Conservation (phyloP, 2,329 filamentous ascomycete genomes). For the Beauveria sp. region DNA sequence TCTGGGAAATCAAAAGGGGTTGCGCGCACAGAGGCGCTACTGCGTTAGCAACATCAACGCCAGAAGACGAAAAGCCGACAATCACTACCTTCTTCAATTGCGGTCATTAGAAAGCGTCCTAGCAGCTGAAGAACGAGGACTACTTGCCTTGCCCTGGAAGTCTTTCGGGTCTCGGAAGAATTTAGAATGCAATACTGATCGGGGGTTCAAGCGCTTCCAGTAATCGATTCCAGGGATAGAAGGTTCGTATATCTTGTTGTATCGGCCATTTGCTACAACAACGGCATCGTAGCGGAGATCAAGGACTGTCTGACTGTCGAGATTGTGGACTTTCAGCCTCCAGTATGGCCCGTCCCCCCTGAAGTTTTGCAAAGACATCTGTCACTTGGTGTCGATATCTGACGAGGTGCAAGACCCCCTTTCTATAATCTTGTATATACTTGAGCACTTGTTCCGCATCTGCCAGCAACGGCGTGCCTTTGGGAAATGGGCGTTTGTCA, state of each 20-base stretch:
- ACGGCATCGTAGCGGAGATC: not conserved
- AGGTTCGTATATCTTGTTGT: not conserved
- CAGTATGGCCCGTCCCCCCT: not conserved
- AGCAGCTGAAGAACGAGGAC: too few relatives aligned
- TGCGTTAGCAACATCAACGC: not conserved
- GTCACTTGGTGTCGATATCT: not conserved
- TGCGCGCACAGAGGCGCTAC: not conserved
- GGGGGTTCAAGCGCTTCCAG: not conserved
- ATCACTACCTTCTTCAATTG: not conserved
- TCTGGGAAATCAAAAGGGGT: not conserved
- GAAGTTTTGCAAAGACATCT: not conserved
- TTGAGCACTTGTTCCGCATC: not conserved
- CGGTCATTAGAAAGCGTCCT: too few relatives aligned
- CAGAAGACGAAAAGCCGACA: not conserved
- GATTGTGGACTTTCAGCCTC: not conserved
- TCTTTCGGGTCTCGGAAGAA: not conserved
- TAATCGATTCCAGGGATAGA: not conserved
- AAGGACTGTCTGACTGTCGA: not conserved
- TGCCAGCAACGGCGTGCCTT: not conserved
- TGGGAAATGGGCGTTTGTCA: not conserved
- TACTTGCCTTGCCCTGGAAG: not conserved
- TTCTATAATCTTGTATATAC: not conserved
- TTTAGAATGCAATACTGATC: slow-evolving; percentile 1
- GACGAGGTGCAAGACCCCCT: not conserved
- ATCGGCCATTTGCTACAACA: not conserved